Evolutionary conservation across 2,329 filamentous ascomycete genomes (phyloP).

Genomic region (Sporothrix brunneoviolacea): DNA sequence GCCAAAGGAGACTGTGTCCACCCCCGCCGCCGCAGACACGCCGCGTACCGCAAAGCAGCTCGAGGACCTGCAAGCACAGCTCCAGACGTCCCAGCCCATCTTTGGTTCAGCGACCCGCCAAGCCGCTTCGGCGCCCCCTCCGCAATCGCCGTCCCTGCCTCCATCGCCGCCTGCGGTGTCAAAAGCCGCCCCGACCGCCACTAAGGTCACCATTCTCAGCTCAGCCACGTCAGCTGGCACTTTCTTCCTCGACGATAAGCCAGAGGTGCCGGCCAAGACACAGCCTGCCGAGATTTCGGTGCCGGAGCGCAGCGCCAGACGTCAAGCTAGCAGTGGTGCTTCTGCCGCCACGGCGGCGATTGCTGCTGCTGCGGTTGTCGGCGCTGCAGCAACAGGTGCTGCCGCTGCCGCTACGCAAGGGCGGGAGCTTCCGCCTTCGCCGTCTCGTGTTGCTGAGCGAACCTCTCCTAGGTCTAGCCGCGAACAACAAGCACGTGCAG

Average conservation of each 20-base stretch:
- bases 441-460: not conserved
- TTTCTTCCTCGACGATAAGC: constrained; percentile 29
- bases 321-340: constrained; percentile 1
- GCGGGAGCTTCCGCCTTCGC: constrained; percentile 6
- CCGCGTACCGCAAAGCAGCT: constrained; percentile 10
- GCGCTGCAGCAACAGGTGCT: constrained; percentile 27
- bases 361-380: constrained; percentile 25
- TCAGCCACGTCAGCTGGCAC: constrained; percentile 25
- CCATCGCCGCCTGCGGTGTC: constrained; percentile 16
- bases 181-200: constrained; percentile 15
- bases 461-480: constrained; percentile 1
- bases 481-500: not conserved
- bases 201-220: constrained; percentile 31
- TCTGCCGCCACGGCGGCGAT: not conserved
- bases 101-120: constrained; percentile 20
- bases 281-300: constrained; percentile 4
- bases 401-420: not conserved
- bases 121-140: constrained; percentile 16
- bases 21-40: not conserved
- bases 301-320: constrained; percentile 19
- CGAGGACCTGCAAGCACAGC: constrained; percentile 12
- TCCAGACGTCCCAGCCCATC: constrained; percentile 17
- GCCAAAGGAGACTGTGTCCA: not conserved
- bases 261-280: constrained; percentile 29
- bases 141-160: not conserved